Conservation (phyloP, 208 protist genomes). For the Phytomonas sp. region DNA sequence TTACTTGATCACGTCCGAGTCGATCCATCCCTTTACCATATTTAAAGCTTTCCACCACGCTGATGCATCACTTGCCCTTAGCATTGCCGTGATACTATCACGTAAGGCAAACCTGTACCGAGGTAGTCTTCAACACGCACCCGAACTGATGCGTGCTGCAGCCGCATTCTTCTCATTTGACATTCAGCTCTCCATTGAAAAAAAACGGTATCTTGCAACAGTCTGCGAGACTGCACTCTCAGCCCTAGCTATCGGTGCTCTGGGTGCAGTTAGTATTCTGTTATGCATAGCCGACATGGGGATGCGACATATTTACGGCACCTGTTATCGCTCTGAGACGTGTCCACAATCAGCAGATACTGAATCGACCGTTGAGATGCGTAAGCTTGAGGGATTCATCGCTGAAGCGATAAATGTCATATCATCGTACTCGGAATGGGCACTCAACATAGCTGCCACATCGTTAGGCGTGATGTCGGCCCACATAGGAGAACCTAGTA, state of each 20-base stretch:
- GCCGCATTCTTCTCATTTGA: conserved; percentile 16
- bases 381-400: conserved; percentile 18
- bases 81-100: conserved; percentile 30
- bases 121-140: conserved; percentile 31
- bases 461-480: conserved; percentile 57
- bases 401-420: conserved; percentile 30
- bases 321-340: neutral
- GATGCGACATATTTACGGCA: conserved; percentile 30
- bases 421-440: conserved; percentile 54
- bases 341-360: neutral
- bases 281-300: conserved; percentile 44
- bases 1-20: conserved; percentile 51
- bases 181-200: conserved; percentile 7
- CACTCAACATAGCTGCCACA: conserved; percentile 32
- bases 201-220: conserved; percentile 36
- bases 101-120: conserved; percentile 30
- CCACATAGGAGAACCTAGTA: conserved; percentile 40
- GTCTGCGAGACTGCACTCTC: conserved; percentile 29
- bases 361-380: conserved; percentile 12
- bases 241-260: conserved; percentile 44
- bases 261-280: conserved; percentile 42
- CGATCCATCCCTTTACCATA: conserved; percentile 59
- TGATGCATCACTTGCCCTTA: conserved; percentile 18
- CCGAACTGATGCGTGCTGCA: conserved; percentile 14
- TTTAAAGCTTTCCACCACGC: conserved; percentile 20